Base-by-base conservation (phyloP, 176 grass and related monocot species). In the Pharus latifolius region DNA sequence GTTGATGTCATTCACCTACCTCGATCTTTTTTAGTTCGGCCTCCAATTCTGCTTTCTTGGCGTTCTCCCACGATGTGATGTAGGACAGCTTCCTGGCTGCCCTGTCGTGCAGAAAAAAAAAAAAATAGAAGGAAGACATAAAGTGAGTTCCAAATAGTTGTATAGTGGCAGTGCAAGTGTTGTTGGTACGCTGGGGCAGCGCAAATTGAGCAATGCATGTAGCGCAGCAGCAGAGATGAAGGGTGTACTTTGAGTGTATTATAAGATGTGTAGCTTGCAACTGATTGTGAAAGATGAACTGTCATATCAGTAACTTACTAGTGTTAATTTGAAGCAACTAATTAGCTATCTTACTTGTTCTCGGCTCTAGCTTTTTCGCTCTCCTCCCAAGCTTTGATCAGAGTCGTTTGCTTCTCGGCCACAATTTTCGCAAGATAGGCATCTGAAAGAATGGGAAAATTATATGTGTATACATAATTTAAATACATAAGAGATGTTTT, bases 361-460 rank as follows among this genome's bases (percentile, higher is more conserved):
- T 91, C 83, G 2, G 75, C 88, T 82, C 83, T 86, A 1, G 79
- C 82, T 53, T 86, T 86, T 65, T 91, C 79, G 61, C 80, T 91
- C 60, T 86, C 83, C 64, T 91, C 88, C 83, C 83, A 91, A 41
- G 88, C 88, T 1, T 15, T 76, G 83, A 91, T 91, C 70, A 91
- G 65, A 34, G 70, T 82, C 51, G 61, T 17, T 3, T 83, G 75
- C 75, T 91, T 91, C 61, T 86, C 88, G 0, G 78, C 72, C 17
- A 75, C 83, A 13, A 91, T 69, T 42, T 84, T 86, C 22, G 65
- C 71, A 5, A 86, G 88, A 53, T 59, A 64, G 49, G 88, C 79
- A 67, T 91, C 83, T 90, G 82, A 24, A 70, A 16, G 23, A 70
- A 16, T 0, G 32, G 0, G 6, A 26, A 52, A 78, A n/a, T 0